Base-by-base conservation (phyloP, 2,329 filamentous ascomycete species). In the Colletotrichum tofieldiae region DNA sequence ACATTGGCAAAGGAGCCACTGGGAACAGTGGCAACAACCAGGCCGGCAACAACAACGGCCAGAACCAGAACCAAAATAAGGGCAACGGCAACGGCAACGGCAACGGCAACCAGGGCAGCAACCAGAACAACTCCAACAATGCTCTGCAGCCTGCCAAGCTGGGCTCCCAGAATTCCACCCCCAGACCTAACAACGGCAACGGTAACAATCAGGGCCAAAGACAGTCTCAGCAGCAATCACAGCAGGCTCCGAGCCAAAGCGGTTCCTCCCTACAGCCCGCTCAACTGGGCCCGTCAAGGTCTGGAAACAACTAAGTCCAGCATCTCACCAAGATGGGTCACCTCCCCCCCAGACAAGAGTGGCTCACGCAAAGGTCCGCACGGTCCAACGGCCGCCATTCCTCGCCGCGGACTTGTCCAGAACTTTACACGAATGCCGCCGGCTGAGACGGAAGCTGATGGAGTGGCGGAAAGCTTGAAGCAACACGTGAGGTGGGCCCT, bases 191-290 rank as follows among this genome's bases (percentile, higher is more conserved):
- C 39, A 54, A 62, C 5, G 29, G n/a, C 32, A 52, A 55, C 23
- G 18, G 32, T 4, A 59, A 66, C 49, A 41, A 8, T 39, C n/a
- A 49, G n/a, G 45, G 39, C 37, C 55, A 58, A 12, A 20, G 23
- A 1, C 45, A 73, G 55, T 35, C 59, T 35, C 63, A 61, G 47
- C 63, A 67, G 32, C 64, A 52, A 23, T 49, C 55, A 75, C 51
- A 59, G 11, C 45, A 55, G 32, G 41, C 64, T 23, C 41, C 47
- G 43, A 41, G 12, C 26, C 16, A 20, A 23, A 16, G n/a, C 20
- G 37, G 58, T 37, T 35, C 41, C 5, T 6, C 32, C 29, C 37
- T 64, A 2, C 58, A 58, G 43, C 69, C 69, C 39, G 69, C 69
- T 5, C 43, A 47, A 20, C 23, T 72, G 43, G 65, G 65, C n/a